These are phyloP conservation scores for Bacidia rubella DNA, from an alignment of 495 filamentous ascomycete genomes.

Conservation along the genomic window DNA sequence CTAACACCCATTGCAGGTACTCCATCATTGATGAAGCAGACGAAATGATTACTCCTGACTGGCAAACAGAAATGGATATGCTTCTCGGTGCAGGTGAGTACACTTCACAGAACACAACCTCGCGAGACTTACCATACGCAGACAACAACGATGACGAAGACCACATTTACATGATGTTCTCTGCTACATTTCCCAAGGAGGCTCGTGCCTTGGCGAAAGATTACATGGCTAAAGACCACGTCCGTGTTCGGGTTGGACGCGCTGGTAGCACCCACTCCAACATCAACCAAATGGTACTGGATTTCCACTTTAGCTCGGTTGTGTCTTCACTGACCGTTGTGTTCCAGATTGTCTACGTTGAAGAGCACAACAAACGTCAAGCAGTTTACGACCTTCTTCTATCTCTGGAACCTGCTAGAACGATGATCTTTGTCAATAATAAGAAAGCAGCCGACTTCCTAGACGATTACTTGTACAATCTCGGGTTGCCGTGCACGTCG, in stretches of 20 bases:
- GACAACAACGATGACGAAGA: conserved; percentile 67
- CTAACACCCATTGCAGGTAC: conserved; percentile 31
- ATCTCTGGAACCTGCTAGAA: conserved; percentile 55
- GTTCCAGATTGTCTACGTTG: conserved; percentile 44
- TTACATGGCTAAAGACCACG: conserved; percentile 55
- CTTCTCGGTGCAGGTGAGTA: conserved; percentile 58
- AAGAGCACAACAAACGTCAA: conserved; percentile 47
- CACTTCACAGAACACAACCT: conserved; percentile 10
- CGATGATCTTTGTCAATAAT: conserved; percentile 80
- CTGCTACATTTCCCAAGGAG: conserved; percentile 74
- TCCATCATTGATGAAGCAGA: conserved; percentile 93
- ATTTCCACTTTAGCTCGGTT: not conserved
- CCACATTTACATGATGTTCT: conserved; percentile 82
- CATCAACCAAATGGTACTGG: conserved; percentile 51
- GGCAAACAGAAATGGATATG: conserved; percentile 53
- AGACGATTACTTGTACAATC: conserved; percentile 78
- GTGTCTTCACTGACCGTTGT: not conserved
- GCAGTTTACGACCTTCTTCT: conserved; percentile 61
- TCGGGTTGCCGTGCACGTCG: conserved; percentile 62
- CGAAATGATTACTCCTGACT: conserved; percentile 68
- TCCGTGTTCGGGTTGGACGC: conserved; percentile 74
- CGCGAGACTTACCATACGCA: conserved; percentile 13
- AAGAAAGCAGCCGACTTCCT: conserved; percentile 63
- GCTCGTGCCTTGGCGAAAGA: conserved; percentile 62
- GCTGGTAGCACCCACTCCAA: conserved; percentile 66